Evolutionary conservation across 2,329 filamentous ascomycete species (phyloP), one percentile per base, ranked within the genome.

Genomic region (Xylaria sp.): DNA sequence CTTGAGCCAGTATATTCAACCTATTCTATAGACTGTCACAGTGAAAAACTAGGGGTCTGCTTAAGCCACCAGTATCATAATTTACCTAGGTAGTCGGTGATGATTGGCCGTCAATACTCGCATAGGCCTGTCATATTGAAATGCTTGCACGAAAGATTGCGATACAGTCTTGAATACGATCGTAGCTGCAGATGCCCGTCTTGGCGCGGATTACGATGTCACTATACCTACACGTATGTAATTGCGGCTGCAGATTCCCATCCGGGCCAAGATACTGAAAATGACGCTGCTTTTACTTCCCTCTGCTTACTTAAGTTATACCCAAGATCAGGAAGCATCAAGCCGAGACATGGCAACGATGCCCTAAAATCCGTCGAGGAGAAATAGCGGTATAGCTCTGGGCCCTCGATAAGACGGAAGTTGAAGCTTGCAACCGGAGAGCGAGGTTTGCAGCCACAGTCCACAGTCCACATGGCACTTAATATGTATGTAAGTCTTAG

Each of bases 401-500:
- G 19, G 24, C 12, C 17, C 21, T 56, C 48, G 1, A 47, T 27
- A 27, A 12, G 24, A n/a, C 21, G 34, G 27, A 30, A 60, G 8
- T 8, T 50, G 12, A 48, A 32, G 47, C 48, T 36, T 45, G 42
- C 61, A 21, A n/a, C 45, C 57, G 61, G 67, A 66, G 51, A 66
- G 53, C 62, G 62, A 68, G 47, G 47, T 4, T 30, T 54, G 53
- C 51, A 59, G 61, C 21, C 11, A 17, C 32, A 57, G 45, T 65
- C 21, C 11, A 17, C 32, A 57, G 45, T 45, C 45, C 50, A 48
- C 63, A 56, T 61, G 42, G 48, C 34, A 60, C 50, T 55, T 48
- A n/a, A n/a, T n/a, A 59, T 47, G 32, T 45, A 51, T 58, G 39
- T 45, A 54, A 32, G 39, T 39, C n/a, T 34, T 36, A n/a, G 21